These are phyloP conservation scores for Lathyrus tuberosus DNA, from an alignment of 306 rosid species.

Conservation along the genomic window DNA sequence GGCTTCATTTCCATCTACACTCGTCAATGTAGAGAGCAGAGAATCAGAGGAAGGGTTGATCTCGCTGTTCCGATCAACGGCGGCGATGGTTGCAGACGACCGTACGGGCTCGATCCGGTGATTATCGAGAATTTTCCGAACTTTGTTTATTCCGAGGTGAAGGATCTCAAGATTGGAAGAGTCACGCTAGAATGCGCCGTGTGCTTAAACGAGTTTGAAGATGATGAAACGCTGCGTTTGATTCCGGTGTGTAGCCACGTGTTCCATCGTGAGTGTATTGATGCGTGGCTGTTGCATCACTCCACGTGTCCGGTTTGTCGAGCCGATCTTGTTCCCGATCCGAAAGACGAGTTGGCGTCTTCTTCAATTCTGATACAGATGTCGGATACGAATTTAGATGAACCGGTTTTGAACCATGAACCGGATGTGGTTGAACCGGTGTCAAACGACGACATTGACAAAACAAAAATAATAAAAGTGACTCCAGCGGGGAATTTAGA, in stretches of 20 bases:
- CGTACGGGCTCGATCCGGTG: slow-evolving; percentile 57
- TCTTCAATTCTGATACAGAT: neutral
- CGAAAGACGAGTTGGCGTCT: slow-evolving; percentile 39
- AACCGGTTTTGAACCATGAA: neutral
- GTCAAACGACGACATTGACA: neutral
- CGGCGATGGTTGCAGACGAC: neutral
- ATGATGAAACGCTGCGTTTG: slow-evolving; percentile 78
- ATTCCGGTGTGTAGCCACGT: slow-evolving; percentile 79
- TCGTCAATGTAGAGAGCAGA: slow-evolving; percentile 60
- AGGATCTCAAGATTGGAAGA: slow-evolving; percentile 57
- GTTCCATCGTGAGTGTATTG: slow-evolving; percentile 74
- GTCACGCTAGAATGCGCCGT: slow-evolving; percentile 76
- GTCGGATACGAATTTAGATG: neutral
- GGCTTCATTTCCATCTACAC: slow-evolving; percentile 79
- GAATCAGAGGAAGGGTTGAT: slow-evolving; percentile 39
- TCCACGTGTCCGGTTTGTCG: slow-evolving; percentile 87
- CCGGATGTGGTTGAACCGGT: neutral
- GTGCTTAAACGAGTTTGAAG: slow-evolving; percentile 71
- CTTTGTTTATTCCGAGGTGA: slow-evolving; percentile 69
- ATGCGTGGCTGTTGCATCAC: slow-evolving; percentile 66
- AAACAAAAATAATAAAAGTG: neutral
- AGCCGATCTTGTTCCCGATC: slow-evolving; percentile 54
- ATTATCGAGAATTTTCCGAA: slow-evolving; percentile 64
- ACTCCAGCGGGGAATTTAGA: neutral
- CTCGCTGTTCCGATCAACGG: slow-evolving; percentile 19